These are phyloP conservation scores for Apostasia ramifera DNA, from an alignment of 106 monocot genomes.

Conservation along the genomic window DNA sequence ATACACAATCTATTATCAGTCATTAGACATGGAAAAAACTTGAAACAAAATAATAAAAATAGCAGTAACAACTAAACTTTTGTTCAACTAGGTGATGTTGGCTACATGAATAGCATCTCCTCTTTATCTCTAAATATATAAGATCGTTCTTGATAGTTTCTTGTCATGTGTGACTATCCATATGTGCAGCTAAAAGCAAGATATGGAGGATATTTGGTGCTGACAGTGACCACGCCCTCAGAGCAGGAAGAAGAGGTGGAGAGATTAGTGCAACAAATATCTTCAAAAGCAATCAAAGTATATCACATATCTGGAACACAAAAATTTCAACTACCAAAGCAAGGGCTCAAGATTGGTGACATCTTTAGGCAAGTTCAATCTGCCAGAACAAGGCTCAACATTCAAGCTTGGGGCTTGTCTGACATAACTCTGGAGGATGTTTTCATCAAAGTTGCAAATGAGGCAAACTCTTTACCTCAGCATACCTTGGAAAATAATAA, in stretches of 20 bases:
- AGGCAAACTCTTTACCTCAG: constrained; percentile 3
- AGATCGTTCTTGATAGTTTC: too few relatives aligned
- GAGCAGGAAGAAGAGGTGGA: constrained; percentile 28
- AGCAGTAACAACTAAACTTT: too few relatives aligned
- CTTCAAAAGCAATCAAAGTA: constrained; percentile 20
- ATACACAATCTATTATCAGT: too few relatives aligned
- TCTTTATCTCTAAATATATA: too few relatives aligned
- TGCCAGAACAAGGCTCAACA: constrained; percentile 4
- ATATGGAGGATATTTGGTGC: constrained; percentile 39
- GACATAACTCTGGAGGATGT: constrained; percentile 38
- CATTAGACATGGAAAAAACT: too few relatives aligned
- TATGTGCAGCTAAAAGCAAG: constrained; percentile 31
- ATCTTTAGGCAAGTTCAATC: constrained; percentile 23
- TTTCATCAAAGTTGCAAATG: constrained; percentile 37
- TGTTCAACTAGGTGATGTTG: too few relatives aligned
- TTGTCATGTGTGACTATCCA: too few relatives aligned
- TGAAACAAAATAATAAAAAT: too few relatives aligned
- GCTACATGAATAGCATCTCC: too few relatives aligned
- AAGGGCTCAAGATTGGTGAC: constrained; percentile 26
- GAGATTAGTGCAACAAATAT: constrained; percentile 15
- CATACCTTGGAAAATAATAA: background rate
- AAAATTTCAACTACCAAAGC: constrained; percentile 39
- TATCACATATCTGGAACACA: constrained; percentile 28
- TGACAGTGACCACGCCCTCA: constrained; percentile 37
- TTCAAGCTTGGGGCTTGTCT: constrained; percentile 28